Evolutionary conservation across 495 filamentous ascomycete genomes (phyloP), one percentile per base, ranked within the genome.

Genomic region (Penicillium longicatenatum): DNA sequence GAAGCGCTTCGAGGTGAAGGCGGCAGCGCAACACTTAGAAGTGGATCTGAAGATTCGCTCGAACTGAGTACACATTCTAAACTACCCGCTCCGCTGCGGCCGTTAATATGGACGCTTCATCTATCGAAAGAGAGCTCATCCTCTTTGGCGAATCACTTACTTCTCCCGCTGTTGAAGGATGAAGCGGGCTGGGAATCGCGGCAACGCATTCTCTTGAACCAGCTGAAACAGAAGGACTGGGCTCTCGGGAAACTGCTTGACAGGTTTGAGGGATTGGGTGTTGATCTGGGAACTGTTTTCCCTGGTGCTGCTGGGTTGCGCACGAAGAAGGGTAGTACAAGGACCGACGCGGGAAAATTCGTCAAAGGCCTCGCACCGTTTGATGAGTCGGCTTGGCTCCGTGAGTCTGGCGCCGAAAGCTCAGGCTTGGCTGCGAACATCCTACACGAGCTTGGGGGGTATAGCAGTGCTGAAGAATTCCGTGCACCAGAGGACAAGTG

Each of bases 161-260:
- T 91, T 19, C 64, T 94, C 21, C 92, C 92, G 29, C 71, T 93
- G 37, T 68, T 94, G 44, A 78, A 76, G 51, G 82, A 83, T 43
- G 83, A 76, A 82, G 56, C 77, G 76, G 58, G 69, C 62, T 47
- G 79, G 80, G 50, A 77, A 69, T 53, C 70, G 68, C 54, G 82
- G 82, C 70, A 79, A 80, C 44, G 70, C 74, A 73, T 76, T 29
- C 79, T 97, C 2, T 61, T 87, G 22, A 68, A 79, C 8, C 76
- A 79, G 22, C 64, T 96, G 10, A 79, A 78, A 56, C 86, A 92
- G 33, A 97, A 96, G 71, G 92, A 97, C 69, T 82, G 77, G 62
- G 81, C 91, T 17, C 89, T 97, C 55, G 76, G 79, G 17, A 89
- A 86, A 56, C 65, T 96, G 21, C 75, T 90, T 9, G 91, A 95